Evolutionary conservation across 2,329 filamentous ascomycete species (phyloP), one percentile per base, ranked within the genome.

Genomic region (Monosporascus ibericus): DNA sequence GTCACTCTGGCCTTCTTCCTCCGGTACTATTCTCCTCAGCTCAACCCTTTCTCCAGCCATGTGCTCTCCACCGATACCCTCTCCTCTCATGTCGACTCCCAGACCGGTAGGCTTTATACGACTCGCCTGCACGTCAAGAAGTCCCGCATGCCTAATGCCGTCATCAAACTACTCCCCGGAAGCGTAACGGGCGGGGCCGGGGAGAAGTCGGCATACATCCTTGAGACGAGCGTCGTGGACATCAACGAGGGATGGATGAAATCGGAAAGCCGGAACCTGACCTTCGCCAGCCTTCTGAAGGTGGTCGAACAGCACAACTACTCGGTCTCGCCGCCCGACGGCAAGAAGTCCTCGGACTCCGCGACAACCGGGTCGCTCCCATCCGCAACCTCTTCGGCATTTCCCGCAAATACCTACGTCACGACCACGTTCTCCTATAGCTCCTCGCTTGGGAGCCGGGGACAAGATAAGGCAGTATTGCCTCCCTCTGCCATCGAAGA

Each of bases 1-100:
- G 89, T 94, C 56, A 90, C 88, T 48, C 85, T 94, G 69, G 89
- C 89, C 73, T 94, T 90, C 79, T 94, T 92, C 73, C 85, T 94
- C 48, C 88, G 89, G 59, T 94, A 94, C 72, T 90, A 88, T 54
- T 82, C 79, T 5, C 79, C 80, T 30, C 75, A 81, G 59, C 73
- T 81, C 59, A 94, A 92, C 65, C 89, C 89, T 6, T 92, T 92
- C 74, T 86, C 85, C 59, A 84, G 81, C 58, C 89, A 94, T 73
- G 89, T 94, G 50, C 76, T 91, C 62, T 90, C 87, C 65, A 91
- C 88, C 69, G 89, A 94, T 70, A 90, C 88, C 63, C 89, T 94
- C 68, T 82, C 83, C 48, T 86, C 84, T 58, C 76, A 80, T 68
- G 82, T 90, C 70, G 88, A 92, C 69, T 78, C 85, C 6, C 73